Base-by-base conservation (phyloP, 495 filamentous ascomycete genomes). In the Lichenothelia convexa region DNA sequence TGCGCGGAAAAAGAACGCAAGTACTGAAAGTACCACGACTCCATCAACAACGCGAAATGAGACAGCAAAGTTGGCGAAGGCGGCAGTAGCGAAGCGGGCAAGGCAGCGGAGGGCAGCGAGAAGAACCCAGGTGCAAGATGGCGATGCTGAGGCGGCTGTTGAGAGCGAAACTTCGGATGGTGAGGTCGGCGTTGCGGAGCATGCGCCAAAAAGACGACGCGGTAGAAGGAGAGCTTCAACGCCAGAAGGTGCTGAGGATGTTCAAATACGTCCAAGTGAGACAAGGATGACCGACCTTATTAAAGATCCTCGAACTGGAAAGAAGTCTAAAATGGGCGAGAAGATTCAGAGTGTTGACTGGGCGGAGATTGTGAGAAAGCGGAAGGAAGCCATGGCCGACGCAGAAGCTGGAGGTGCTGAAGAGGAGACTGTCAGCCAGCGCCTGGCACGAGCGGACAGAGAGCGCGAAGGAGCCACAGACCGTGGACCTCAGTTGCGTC, bases 221-320 rank as follows among this genome's bases (percentile, higher is more conserved):
- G n/a, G 39, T 12, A 8, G 18, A n/a, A 55, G 54, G 47, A 65
- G 72, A 24, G 63, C 72, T 45, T 53, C 60, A 6, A 91, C 81
- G 1, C 84, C 83, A 1, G 80, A 84, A 42, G 75, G 77, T 45
- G 77, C 80, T 1, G 85, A 93, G 51, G 49, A 59, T 6, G 62
- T 74, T 21, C 64, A 75, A 32, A 79, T 94, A 29, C 70, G 78
- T 41, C 65, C 71, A 4, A 64, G 63, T 3, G 65, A 68, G 1
- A 64, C 82, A 22, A 87, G 73, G 38, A 93, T 97, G 81, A 71
- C 65, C 9, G 82, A 92, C 26, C 56, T 97, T 3, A 80, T 74
- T 46, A 76, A 68, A 41, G 81, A 92, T 47, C 52, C 77, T 18
- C 66, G 69, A 18, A 79, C 77, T 5, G 89, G 89, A 27, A 80